Evolutionary conservation across 139 green algal species (phyloP).

Genomic region (Micractinium sp.): DNA sequence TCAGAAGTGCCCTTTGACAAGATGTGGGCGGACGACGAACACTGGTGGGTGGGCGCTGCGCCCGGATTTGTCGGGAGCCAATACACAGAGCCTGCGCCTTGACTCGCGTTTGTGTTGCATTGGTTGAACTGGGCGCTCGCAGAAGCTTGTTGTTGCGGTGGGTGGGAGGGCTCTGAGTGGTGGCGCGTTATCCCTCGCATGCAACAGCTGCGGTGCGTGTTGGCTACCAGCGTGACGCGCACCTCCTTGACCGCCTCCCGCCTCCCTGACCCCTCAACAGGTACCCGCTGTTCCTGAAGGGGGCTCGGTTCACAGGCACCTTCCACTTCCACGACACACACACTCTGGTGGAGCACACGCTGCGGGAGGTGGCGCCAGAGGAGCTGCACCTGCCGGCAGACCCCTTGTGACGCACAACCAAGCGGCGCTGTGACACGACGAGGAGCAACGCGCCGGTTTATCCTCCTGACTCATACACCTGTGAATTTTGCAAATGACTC

Average conservation of each 20-base stretch:
- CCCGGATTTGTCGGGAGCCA: too few relatives aligned
- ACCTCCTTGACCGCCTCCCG: background rate
- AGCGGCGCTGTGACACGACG: too few relatives aligned
- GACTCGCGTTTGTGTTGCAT: background rate
- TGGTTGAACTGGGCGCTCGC: too few relatives aligned
- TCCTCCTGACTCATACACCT: too few relatives aligned
- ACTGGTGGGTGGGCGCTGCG: constrained; percentile 57
- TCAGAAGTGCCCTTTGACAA: constrained; percentile 56
- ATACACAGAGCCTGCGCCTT: too few relatives aligned
- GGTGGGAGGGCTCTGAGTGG: too few relatives aligned
- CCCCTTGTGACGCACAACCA: background rate
- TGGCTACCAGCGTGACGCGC: background rate
- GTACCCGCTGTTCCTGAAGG: constrained; percentile 51
- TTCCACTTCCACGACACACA: constrained; percentile 58
- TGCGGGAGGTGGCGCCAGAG: constrained; percentile 42
- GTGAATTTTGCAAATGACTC: too few relatives aligned
- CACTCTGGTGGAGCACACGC: constrained; percentile 39
- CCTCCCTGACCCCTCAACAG: background rate
- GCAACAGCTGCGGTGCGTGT: background rate
- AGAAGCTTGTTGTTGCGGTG: too few relatives aligned
- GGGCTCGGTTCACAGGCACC: constrained; percentile 37
- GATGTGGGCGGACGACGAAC: constrained; percentile 69
- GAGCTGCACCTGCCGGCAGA: constrained; percentile 7
- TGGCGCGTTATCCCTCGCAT: background rate
- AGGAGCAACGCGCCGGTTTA: too few relatives aligned